These are phyloP conservation scores for Persicaria tinctoria DNA, from an alignment of 148 eudicot species.

Conservation along the genomic window DNA sequence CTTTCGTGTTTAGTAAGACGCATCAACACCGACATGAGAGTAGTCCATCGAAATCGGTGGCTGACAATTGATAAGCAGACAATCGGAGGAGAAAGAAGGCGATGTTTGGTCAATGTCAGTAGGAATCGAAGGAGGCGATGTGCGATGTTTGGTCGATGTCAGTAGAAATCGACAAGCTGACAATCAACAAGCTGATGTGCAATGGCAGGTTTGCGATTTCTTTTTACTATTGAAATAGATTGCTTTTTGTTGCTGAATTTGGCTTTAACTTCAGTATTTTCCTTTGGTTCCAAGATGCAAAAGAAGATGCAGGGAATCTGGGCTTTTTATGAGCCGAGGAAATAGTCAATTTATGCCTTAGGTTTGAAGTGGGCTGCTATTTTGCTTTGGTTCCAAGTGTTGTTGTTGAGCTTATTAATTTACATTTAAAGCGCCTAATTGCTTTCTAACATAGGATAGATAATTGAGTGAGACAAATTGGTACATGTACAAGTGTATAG, in stretches of 20 bases:
- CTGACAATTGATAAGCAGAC: too few relatives aligned
- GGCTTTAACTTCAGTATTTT: not conserved
- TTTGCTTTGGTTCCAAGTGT: conserved; percentile 5
- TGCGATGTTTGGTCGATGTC: too few relatives aligned
- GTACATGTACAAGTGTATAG: not conserved
- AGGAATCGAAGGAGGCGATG: too few relatives aligned
- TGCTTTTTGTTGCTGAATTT: not conserved
- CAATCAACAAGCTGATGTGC: too few relatives aligned
- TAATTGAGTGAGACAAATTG: not conserved
- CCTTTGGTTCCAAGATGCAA: not conserved
- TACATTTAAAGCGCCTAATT: not conserved
- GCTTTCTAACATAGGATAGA: not conserved
- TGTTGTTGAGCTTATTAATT: too few relatives aligned
- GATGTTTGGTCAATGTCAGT: too few relatives aligned
- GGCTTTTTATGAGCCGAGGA: not conserved
- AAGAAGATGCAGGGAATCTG: not conserved
- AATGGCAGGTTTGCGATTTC: conserved; percentile 42
- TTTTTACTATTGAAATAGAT: not conserved
- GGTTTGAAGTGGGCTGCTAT: not conserved
- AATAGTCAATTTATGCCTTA: not conserved
- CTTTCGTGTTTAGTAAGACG: too few relatives aligned
- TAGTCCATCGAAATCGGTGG: too few relatives aligned
- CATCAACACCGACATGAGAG: too few relatives aligned
- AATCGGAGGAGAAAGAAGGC: too few relatives aligned
- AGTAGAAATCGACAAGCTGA: too few relatives aligned